Conservation (phyloP, 306 rosid genomes). For the Malus sieversii region DNA sequence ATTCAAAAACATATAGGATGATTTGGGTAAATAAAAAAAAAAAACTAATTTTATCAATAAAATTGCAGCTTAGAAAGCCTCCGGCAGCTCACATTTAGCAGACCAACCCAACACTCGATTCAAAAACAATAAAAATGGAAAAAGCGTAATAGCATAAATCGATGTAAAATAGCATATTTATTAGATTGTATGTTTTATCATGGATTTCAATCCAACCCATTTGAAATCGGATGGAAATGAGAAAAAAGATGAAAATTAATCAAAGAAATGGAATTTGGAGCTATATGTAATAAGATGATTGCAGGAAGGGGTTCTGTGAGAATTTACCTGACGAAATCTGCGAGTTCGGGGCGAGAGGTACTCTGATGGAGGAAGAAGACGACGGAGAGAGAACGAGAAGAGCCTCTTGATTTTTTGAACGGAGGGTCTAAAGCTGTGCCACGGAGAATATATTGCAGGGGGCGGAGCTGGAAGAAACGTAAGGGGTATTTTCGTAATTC, state of each 20-base stretch:
- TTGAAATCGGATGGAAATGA: neutral
- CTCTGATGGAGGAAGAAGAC: constrained; percentile 12
- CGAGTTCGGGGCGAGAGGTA: neutral
- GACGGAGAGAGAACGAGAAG: neutral
- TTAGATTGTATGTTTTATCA: neutral
- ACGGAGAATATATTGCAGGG: constrained; percentile 2
- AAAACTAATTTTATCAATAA: neutral
- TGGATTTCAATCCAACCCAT: neutral
- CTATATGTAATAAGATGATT: neutral
- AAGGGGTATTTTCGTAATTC: constrained; percentile 34
- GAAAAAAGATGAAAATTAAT: neutral
- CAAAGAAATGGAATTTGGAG: constrained; percentile 6
- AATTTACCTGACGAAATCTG: constrained; percentile 14
- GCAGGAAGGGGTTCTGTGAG: neutral
- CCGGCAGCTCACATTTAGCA: constrained; percentile 8
- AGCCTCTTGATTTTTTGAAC: neutral
- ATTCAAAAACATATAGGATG: neutral
- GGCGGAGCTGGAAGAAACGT: neutral
- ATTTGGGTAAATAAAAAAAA: neutral
- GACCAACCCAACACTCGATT: neutral
- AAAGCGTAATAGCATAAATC: neutral
- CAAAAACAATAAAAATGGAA: no score
- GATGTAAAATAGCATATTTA: neutral
- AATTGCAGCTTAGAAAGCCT: neutral
- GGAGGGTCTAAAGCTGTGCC: neutral